Base-by-base conservation (phyloP, 2,329 filamentous ascomycete species). In the Elsinoe fawcettii region DNA sequence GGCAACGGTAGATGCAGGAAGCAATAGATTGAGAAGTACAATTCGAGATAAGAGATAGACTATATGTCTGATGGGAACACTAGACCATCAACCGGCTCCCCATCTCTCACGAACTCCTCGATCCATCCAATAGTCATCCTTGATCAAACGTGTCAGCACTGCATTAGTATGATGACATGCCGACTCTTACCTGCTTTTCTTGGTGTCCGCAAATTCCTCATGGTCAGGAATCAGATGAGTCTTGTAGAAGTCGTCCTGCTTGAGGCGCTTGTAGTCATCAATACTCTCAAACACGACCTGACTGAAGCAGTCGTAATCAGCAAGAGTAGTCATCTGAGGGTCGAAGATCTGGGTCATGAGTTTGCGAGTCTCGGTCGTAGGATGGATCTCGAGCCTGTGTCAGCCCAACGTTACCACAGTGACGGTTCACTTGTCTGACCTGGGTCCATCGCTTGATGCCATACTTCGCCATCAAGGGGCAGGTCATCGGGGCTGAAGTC, bases 71-170 rank as follows among this genome's bases (percentile, higher is more conserved):
- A 41, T 6, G 37, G 14, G 65, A 61, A 2, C 64, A 64, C 30
- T 65, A 59, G 4, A 64, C 60, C 25, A 66, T 66, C 37, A 20
- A n/a, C 12, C 12, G 37, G 6, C 43, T 71, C 61, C 0, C 73
- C 74, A 58, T 74, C 70, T 14, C 66, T 63, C 6, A 77, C 63
- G 56, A 70, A 74, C 59, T 77, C 72, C 39, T 69, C 66, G 55
- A 77, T 67, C 73, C 74, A 77, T 0, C 74, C 75, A 60, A 77
- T 75, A 0, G 74, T 77, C 73, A 77, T 76, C 64, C 71, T 74
- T n/a, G 57, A 32, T 32, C 30, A 32, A 5, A 12, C 30, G 6
- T 12, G 30, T 32, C 12, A 32, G 30, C 30, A 12, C 5, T 32
- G 27, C 20, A 51, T 11, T 32, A 54, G 58, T 11, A 41, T 49